Evolutionary conservation across 345 rosid species (phyloP).

Genomic region (Lenwebbia sp.): DNA sequence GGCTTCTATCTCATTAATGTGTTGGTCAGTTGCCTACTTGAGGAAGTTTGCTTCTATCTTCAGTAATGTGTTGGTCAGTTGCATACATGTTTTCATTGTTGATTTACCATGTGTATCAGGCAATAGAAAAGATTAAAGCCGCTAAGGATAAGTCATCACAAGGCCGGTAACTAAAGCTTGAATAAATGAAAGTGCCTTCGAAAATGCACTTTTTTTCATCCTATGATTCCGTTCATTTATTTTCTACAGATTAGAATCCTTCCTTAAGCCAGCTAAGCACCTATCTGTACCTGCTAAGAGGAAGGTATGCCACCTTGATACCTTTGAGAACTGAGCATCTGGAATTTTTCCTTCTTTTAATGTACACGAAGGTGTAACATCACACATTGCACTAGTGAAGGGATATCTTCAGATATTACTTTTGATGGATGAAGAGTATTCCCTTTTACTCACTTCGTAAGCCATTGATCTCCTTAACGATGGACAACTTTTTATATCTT

Average conservation of each 20-base stretch:
- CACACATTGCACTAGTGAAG: neutral
- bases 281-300: slow-evolving; percentile 46
- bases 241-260: slow-evolving; percentile 55
- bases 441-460: neutral
- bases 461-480: neutral
- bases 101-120: slow-evolving; percentile 25
- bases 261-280: slow-evolving; percentile 59
- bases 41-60: neutral
- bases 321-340: neutral
- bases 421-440: neutral
- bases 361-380: neutral
- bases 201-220: neutral
- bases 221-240: neutral
- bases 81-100: neutral
- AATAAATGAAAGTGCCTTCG: neutral
- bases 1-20: neutral
- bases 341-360: neutral
- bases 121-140: slow-evolving; percentile 76
- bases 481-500: neutral
- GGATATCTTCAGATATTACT: neutral
- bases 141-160: slow-evolving; percentile 87
- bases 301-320: slow-evolving; percentile 40
- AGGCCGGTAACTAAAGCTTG: slow-evolving; percentile 40
- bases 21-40: neutral
- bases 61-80: neutral